Evolutionary conservation across 495 filamentous ascomycete genomes (phyloP).

Genomic region (Penicillium waksmanii): DNA sequence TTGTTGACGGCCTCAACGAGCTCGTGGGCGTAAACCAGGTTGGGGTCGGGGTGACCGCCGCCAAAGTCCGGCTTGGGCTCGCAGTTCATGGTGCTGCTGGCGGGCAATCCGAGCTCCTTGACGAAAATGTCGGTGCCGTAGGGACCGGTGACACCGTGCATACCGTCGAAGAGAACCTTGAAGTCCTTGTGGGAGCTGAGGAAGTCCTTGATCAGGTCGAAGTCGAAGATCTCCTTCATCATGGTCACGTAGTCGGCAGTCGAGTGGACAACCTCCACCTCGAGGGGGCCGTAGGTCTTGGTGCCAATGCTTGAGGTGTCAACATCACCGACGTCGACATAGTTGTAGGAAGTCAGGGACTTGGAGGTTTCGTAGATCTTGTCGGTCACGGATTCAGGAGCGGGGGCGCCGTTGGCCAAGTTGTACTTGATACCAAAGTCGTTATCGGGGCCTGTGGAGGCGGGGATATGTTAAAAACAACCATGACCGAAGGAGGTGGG

Average conservation of each 20-base stretch:
- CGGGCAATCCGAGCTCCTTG: slow-evolving; percentile 79
- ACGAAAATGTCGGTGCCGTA: slow-evolving; percentile 96
- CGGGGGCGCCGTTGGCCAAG: slow-evolving; percentile 90
- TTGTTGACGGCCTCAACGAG: slow-evolving; percentile 93
- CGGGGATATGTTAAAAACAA: background rate
- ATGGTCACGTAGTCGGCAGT: slow-evolving; percentile 89
- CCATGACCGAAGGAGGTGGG: background rate
- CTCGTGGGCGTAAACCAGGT: slow-evolving; percentile 96
- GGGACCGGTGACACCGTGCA: slow-evolving; percentile 92
- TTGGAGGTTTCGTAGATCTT: slow-evolving; percentile 94
- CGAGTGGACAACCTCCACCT: slow-evolving; percentile 94
- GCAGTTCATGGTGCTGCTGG: slow-evolving; percentile 89
- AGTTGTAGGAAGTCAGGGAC: slow-evolving; percentile 87
- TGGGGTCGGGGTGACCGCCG: slow-evolving; percentile 96
- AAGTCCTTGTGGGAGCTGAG: slow-evolving; percentile 83
- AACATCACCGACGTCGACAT: slow-evolving; percentile 81
- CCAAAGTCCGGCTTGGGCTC: slow-evolving; percentile 90
- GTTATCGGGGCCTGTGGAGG: slow-evolving; percentile 74
- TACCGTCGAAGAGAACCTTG: slow-evolving; percentile 94
- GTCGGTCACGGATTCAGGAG: slow-evolving; percentile 94
- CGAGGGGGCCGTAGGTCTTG: slow-evolving; percentile 79
- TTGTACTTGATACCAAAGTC: slow-evolving; percentile 99
- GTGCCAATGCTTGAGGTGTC: slow-evolving; percentile 83
- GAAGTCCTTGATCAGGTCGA: slow-evolving; percentile 91
- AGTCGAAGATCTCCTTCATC: slow-evolving; percentile 98